Percentiles rank a stretch among this genome's conserved stretches.
Conservation (phyloP, 2,329 filamentous ascomycete genomes). For the Trichoderma arundinaceum region DNA sequence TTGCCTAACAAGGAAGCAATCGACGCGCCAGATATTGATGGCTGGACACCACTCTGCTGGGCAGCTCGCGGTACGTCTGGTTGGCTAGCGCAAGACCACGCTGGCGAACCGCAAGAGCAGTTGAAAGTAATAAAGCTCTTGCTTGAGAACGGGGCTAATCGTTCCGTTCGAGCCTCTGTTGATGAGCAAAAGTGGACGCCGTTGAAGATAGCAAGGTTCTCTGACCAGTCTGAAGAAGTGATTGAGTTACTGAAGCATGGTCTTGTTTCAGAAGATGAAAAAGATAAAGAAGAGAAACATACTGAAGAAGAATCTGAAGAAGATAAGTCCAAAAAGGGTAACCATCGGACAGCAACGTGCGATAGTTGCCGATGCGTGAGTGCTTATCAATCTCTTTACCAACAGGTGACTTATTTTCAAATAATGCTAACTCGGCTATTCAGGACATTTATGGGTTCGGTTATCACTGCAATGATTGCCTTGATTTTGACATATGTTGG, state of each 20-base stretch:
- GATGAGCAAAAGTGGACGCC: conserved; percentile 25
- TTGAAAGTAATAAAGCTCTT: conserved; percentile 30
- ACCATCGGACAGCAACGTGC: conserved; percentile 5
- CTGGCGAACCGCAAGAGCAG: conserved; percentile 28
- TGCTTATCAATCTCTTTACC: neutral
- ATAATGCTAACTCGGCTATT: neutral
- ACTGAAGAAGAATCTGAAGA: conserved; percentile 7
- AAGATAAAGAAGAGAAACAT: neutral
- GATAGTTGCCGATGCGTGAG: conserved; percentile 31
- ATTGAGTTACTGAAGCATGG: conserved; percentile 28
- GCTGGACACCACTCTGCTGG: conserved; percentile 33
- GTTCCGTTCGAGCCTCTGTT: conserved; percentile 6
- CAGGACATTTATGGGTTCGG: conserved; percentile 27
- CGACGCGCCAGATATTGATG: conserved; percentile 26
- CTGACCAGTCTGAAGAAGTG: conserved; percentile 14
- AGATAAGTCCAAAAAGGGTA: conserved; percentile 25
- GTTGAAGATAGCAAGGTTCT: conserved; percentile 29
- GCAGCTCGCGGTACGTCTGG: conserved; percentile 19
- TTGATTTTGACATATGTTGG: conserved; percentile 29
- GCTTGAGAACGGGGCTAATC: conserved; percentile 30
- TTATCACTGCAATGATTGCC: conserved; percentile 24
- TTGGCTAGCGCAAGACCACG: conserved; percentile 2
- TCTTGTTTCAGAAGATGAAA: conserved; percentile 5
- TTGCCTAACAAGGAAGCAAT: conserved; percentile 23
- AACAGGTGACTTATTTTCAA: too few species aligned